phyloP scores from a whole-genome alignment of 1,284 basidiomycete genomes.

The Apiotrichum akiyoshidainum region DNA sequence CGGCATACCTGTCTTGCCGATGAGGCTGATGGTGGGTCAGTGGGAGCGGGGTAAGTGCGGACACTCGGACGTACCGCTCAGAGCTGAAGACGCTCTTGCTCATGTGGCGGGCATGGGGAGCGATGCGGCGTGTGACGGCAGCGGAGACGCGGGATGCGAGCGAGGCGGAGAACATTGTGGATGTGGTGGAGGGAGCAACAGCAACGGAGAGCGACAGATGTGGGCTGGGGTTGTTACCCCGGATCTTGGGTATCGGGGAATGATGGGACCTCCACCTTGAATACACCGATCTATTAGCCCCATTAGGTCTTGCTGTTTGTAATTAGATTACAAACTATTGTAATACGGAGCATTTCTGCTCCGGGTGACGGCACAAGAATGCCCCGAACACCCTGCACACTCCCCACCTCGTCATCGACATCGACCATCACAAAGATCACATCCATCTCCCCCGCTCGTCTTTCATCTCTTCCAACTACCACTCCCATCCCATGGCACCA shows the following conservation, averaged over 20 bases:
- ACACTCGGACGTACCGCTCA: neutral
- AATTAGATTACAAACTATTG: too few relatives aligned
- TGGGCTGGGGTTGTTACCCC: neutral
- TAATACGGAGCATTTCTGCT: neutral
- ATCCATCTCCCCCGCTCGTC: too few relatives aligned
- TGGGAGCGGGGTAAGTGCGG: neutral
- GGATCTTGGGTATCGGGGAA: too few relatives aligned
- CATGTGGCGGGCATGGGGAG: neutral
- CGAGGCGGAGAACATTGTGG: neutral
- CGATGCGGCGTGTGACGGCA: neutral
- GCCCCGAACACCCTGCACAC: too few relatives aligned
- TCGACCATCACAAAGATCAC: too few relatives aligned
- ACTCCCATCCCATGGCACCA: constrained; percentile 20
- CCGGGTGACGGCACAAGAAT: too few relatives aligned
- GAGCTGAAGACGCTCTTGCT: constrained; percentile 15
- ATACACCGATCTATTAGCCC: too few relatives aligned
- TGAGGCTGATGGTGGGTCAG: constrained; percentile 9
- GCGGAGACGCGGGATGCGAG: constrained; percentile 1
- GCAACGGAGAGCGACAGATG: neutral
- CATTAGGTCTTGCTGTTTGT: too few relatives aligned
- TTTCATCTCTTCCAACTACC: neutral
- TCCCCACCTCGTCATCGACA: too few relatives aligned
- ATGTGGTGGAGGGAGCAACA: neutral
- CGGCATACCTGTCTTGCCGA: constrained; percentile 35
- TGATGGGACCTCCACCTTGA: too few relatives aligned